A percentile compares a stretch with the other conserved stretches of the same genome.
These are phyloP conservation scores for Coemansia sp. DNA, from an alignment of 192 early-diverging fungal species.

Conservation along the genomic window DNA sequence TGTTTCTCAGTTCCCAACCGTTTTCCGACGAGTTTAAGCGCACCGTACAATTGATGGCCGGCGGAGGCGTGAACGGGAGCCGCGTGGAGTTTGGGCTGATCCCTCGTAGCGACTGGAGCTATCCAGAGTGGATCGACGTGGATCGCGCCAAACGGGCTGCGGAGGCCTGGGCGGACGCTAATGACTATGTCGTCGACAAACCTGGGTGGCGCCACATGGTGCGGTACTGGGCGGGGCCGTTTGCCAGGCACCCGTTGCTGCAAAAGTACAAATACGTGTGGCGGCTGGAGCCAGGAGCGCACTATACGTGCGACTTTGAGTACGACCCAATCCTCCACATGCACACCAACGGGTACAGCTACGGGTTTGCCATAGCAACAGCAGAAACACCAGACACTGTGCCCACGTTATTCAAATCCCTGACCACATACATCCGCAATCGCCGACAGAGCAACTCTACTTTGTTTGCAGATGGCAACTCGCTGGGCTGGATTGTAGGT, in stretches of 20 bases:
- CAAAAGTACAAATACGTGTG: conserved; percentile 40
- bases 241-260: conserved; percentile 41
- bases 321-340: conserved; percentile 49
- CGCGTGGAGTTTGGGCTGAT: conserved; percentile 32
- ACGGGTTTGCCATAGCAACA: conserved; percentile 27
- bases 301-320: conserved; percentile 39
- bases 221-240: conserved; percentile 32
- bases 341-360: conserved; percentile 22
- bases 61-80: conserved; percentile 18
- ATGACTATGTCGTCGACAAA: conserved; percentile 27
- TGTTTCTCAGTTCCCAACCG: conserved; percentile 70
- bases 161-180: conserved; percentile 20
- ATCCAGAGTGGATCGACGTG: conserved; percentile 46
- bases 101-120: conserved; percentile 30
- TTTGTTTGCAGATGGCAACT: conserved; percentile 17
- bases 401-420: conserved; percentile 27
- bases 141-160: neutral
- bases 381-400: conserved; percentile 28
- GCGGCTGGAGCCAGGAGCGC: conserved; percentile 47
- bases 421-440: conserved; percentile 9
- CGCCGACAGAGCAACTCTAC: conserved; percentile 9
- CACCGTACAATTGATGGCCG: conserved; percentile 24
- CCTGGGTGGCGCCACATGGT: conserved; percentile 34
- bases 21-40: conserved; percentile 66
- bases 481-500: conserved; percentile 24